Base-by-base conservation (phyloP, 2,329 filamentous ascomycete species). In the Xylaria arbuscula region DNA sequence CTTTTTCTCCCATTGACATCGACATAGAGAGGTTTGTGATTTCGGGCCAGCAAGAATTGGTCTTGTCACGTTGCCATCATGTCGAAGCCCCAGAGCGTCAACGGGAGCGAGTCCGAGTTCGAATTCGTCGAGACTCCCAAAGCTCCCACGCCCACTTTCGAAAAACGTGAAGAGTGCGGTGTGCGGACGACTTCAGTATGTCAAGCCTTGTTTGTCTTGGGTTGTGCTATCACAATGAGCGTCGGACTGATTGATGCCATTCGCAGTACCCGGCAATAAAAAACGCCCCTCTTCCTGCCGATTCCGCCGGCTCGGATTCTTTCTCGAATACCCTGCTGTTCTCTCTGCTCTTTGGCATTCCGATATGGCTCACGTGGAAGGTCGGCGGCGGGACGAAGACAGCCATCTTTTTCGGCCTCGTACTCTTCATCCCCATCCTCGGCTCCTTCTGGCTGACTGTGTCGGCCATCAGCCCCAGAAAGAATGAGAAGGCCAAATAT, bases 261-360 rank as follows among this genome's bases (percentile, higher is more conserved):
- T 50, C 73, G 69, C 78, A 97, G 94, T 95, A 89, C 77, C 91
- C 93, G 38, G 84, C 93, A 70, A 98, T 98, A 83, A 93, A 97
- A 80, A 98, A 98, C 89, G 93, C 90, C 57, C 94, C 96, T 72
- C 89, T 98, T 51, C 96, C 96, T 45, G 95, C 94, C 73, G 96
- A 99, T 80, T 93, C 89, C 59, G 84, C 93, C 60, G 92, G 94
- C 73, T 90, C 88, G 81, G 93, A 97, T 74, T 90, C 85, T 81
- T 99, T 98, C 89, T 94, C 91, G 83, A 97, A 96, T 83, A 83
- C 86, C 75, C 82, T 92, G 76, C 90, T 98, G 74, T 85, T 93
- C 80, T 86, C 87, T 74, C 80, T 95, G 70, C 80, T 97, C 70
- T 80, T 89, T 70, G 81, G 88, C 67, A 86, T 97, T 51, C 95